A percentile compares a stretch with the other conserved stretches of the same genome.
Conservation (phyloP, 257 asterid species). For the Solanum commersonii region DNA sequence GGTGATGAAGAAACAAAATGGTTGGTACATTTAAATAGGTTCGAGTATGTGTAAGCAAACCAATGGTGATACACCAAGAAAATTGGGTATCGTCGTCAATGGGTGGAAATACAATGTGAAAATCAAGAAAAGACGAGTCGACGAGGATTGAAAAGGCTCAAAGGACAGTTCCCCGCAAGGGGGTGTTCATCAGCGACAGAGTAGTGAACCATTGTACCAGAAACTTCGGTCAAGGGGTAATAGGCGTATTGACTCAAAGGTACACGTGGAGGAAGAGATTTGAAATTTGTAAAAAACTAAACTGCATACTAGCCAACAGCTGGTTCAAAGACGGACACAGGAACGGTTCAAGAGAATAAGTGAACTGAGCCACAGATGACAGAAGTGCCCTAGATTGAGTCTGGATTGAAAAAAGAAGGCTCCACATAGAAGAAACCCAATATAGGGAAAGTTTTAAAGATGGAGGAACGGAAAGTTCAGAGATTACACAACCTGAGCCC, state of each 20-base stretch:
- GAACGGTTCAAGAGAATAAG: not conserved
- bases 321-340: not conserved
- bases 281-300: not conserved
- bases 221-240: not conserved
- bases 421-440: not conserved
- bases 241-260: not conserved
- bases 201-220: not conserved
- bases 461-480: not conserved
- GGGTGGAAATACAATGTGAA: not conserved
- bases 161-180: not conserved
- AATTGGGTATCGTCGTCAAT: not conserved
- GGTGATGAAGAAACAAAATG: not conserved
- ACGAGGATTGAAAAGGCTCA: not conserved
- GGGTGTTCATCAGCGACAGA: not conserved
- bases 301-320: not conserved
- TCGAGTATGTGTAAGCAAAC: not conserved
- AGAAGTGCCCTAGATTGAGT: not conserved
- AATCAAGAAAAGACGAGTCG: not conserved
- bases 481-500: not conserved
- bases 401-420: not conserved
- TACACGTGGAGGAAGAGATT: not conserved
- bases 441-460: not conserved
- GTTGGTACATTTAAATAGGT: not conserved
- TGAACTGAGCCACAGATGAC: not conserved
- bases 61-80: not conserved